These are phyloP conservation scores for Pyrenochaeta sp. DNA, from an alignment of 2,329 filamentous ascomycete genomes.

Conservation along the genomic window DNA sequence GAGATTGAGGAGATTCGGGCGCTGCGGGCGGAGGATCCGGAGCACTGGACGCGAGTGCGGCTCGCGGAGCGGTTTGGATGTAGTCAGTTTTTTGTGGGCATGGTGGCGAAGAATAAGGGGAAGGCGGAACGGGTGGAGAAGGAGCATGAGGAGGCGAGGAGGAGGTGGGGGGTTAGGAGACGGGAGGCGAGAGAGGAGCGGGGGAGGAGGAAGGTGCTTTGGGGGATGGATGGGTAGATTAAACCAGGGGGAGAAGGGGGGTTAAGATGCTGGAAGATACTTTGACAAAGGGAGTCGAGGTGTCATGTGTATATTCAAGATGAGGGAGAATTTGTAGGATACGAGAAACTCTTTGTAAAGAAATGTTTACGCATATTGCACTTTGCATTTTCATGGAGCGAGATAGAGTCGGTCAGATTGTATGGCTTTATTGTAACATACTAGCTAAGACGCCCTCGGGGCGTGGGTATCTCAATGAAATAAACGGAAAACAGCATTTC, in stretches of 20 bases:
- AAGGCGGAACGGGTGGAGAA: slow-evolving; percentile 52
- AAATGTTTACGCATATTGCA: not conserved
- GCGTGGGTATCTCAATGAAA: not conserved
- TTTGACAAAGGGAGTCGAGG: not conserved
- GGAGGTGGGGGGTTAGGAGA: slow-evolving; percentile 67
- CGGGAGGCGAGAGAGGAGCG: slow-evolving; percentile 68
- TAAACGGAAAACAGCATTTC: too few relatives aligned
- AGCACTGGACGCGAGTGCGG: slow-evolving; percentile 65
- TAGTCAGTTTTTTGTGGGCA: slow-evolving; percentile 67
- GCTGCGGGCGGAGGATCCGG: slow-evolving; percentile 63
- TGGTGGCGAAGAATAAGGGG: slow-evolving; percentile 59
- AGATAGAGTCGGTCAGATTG: not conserved
- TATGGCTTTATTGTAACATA: slow-evolving; percentile 3
- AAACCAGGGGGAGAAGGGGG: not conserved
- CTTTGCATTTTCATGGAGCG: not conserved
- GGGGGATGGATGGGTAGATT: slow-evolving; percentile 64
- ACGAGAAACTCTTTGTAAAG: too few relatives aligned
- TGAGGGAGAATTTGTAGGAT: too few relatives aligned
- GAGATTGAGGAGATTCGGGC: slow-evolving; percentile 67
- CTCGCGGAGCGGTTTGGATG: slow-evolving; percentile 70
- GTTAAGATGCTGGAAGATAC: not conserved
- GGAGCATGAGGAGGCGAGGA: slow-evolving; percentile 63
- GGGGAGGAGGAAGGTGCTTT: slow-evolving; percentile 64
- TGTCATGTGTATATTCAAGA: too few relatives aligned
- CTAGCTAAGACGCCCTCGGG: not conserved